Percentiles rank a stretch among this genome's conserved stretches.
Evolutionary conservation across 2,329 filamentous ascomycete species (phyloP).

Genomic region (Colletotrichum sp.): DNA sequence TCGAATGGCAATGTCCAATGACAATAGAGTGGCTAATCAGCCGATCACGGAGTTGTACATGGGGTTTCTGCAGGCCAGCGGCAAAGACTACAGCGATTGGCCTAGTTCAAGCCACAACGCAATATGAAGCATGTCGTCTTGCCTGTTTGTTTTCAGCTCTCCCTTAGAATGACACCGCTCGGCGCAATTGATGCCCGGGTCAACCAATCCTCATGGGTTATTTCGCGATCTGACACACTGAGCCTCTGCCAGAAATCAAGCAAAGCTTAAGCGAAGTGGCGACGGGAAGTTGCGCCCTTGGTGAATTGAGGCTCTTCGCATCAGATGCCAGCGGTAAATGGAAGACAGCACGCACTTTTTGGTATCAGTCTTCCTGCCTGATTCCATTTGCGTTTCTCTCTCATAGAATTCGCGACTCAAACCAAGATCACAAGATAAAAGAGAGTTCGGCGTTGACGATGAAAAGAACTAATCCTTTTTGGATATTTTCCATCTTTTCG

Average conservation of each 20-base stretch:
- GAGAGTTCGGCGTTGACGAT: not conserved
- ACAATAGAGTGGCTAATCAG: not conserved
- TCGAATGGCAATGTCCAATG: not conserved
- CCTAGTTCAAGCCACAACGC: not conserved
- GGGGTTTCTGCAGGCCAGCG: not conserved
- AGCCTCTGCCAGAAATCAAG: not conserved
- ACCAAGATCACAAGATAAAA: not conserved
- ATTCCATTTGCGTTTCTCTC: not conserved
- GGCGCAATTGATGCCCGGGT: not conserved
- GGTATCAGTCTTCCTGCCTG: not conserved
- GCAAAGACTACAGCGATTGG: not conserved
- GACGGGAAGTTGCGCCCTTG: not conserved
- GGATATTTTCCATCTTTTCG: not conserved
- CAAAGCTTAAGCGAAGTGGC: not conserved
- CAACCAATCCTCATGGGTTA: not conserved
- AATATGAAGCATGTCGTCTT: not conserved
- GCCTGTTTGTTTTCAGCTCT: not conserved
- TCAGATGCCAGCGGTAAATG: not conserved
- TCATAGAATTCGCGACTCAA: not conserved
- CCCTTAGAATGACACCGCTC: not conserved
- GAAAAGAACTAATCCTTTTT: not conserved
- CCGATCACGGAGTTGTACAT: not conserved
- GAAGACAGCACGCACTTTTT: not conserved
- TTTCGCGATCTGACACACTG: not conserved
- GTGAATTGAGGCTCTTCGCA: not conserved